phyloP scores from a whole-genome alignment of 2,329 filamentous ascomycete genomes.

The Akanthomyces lecanii region DNA sequence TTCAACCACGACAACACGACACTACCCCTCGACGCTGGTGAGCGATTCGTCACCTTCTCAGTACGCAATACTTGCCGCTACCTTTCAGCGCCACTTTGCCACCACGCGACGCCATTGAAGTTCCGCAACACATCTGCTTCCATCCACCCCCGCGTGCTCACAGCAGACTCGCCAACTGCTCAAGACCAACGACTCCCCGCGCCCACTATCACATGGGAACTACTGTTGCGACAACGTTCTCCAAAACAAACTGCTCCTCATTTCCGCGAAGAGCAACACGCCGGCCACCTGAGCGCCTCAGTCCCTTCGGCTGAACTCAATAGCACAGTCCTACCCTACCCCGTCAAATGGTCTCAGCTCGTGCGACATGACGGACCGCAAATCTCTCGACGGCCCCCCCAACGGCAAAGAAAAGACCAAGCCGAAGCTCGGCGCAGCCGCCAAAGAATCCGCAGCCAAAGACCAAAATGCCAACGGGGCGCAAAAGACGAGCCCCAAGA shows the following conservation, averaged over 20 bases:
- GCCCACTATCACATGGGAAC: conserved; percentile 1
- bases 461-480: conserved; percentile 25
- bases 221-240: background rate
- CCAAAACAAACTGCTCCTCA: background rate
- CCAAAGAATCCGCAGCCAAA: conserved; percentile 28
- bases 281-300: background rate
- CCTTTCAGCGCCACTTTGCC: background rate
- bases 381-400: conserved; percentile 21
- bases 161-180: background rate
- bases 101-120: background rate
- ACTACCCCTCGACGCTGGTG: background rate
- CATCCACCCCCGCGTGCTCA: background rate
- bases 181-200: background rate
- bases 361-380: conserved; percentile 30
- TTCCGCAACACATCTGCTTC: background rate
- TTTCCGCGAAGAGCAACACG: background rate
- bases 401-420: conserved; percentile 25
- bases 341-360: background rate
- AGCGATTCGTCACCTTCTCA: background rate
- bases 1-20: background rate
- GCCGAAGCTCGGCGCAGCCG: background rate
- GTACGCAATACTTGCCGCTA: background rate
- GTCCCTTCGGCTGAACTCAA: background rate
- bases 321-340: conserved; percentile 3
- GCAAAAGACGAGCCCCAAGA: conserved; percentile 62